A percentile compares a stretch with the other conserved stretches of the same genome.
phyloP scores from a whole-genome alignment of 345 rosid genomes.

The Euclidium syriacum region DNA sequence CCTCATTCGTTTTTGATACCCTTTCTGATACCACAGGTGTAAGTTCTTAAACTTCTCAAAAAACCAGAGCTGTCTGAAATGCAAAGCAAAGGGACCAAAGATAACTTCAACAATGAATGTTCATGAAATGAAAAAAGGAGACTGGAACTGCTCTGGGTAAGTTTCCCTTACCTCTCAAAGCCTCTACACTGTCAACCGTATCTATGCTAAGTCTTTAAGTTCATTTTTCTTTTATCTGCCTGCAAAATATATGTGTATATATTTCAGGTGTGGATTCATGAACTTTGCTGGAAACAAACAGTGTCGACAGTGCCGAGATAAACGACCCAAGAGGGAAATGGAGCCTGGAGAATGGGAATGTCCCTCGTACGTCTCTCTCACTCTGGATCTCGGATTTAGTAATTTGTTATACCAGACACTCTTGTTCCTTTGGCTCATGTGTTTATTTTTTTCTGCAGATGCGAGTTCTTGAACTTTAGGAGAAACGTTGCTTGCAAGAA shows the following conservation, averaged over 20 bases:
- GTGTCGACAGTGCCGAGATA: slow-evolving; percentile 54
- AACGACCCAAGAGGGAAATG: slow-evolving; percentile 56
- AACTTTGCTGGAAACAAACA: slow-evolving; percentile 75
- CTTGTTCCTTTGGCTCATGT: slow-evolving; percentile 1
- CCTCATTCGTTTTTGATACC: slow-evolving; percentile 8
- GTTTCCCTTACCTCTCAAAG: slow-evolving; percentile 25
- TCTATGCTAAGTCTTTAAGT: background rate
- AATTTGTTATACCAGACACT: background rate
- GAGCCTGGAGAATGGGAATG: slow-evolving; percentile 94
- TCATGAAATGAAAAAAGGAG: slow-evolving; percentile 72
- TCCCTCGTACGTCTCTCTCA: slow-evolving; percentile 56
- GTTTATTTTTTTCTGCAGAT: slow-evolving; percentile 39
- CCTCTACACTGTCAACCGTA: background rate
- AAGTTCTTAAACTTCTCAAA: slow-evolving; percentile 60
- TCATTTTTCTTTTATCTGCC: background rate
- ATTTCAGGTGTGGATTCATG: slow-evolving; percentile 84
- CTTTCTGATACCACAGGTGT: slow-evolving; percentile 42
- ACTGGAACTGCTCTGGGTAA: slow-evolving; percentile 73
- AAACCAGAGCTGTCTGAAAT: slow-evolving; percentile 55
- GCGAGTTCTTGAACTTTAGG: slow-evolving; percentile 68
- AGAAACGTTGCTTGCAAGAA: slow-evolving; percentile 57
- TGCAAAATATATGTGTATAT: slow-evolving; percentile 15
- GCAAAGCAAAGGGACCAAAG: slow-evolving; percentile 61
- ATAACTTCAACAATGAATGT: slow-evolving; percentile 25
- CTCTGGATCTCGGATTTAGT: background rate